A percentile compares a stretch with the other conserved stretches of the same genome.
Evolutionary conservation across 1,139 yeast species (phyloP).

Genomic region (Geotrichum fermentans): DNA sequence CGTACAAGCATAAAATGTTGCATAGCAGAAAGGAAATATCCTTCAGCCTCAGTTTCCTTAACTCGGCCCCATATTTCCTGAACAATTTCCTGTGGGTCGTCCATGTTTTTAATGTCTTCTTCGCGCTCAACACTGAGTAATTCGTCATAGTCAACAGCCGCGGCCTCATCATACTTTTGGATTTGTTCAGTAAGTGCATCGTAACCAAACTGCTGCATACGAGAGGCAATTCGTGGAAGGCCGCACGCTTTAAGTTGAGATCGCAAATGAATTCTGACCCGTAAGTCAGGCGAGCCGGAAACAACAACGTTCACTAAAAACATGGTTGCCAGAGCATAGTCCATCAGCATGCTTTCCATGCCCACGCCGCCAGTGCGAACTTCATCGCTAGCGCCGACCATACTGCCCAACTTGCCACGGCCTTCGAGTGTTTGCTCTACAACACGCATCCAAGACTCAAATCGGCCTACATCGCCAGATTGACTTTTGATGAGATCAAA

Average conservation of each 20-base stretch:
- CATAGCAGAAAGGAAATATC: constrained; percentile 67
- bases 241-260: constrained; percentile 78
- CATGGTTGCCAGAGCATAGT: constrained; percentile 76
- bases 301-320: constrained; percentile 70
- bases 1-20: constrained; percentile 69
- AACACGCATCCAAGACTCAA: constrained; percentile 79
- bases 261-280: constrained; percentile 69
- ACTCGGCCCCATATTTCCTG: constrained; percentile 48
- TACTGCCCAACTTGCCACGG: constrained; percentile 80
- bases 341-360: constrained; percentile 68
- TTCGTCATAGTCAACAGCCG: constrained; percentile 67
- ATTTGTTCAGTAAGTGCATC: constrained; percentile 65
- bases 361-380: constrained; percentile 55
- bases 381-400: constrained; percentile 94
- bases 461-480: constrained; percentile 58
- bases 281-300: constrained; percentile 55
- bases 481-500: constrained; percentile 58
- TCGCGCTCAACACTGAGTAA: constrained; percentile 56
- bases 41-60: constrained; percentile 64
- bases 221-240: constrained; percentile 55
- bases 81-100: constrained; percentile 69
- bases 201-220: constrained; percentile 57
- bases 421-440: constrained; percentile 78
- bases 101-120: constrained; percentile 44
- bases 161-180: constrained; percentile 56